Evolutionary conservation across 257 asterid genomes (phyloP).

Genomic region (Solanum habrochaites): DNA sequence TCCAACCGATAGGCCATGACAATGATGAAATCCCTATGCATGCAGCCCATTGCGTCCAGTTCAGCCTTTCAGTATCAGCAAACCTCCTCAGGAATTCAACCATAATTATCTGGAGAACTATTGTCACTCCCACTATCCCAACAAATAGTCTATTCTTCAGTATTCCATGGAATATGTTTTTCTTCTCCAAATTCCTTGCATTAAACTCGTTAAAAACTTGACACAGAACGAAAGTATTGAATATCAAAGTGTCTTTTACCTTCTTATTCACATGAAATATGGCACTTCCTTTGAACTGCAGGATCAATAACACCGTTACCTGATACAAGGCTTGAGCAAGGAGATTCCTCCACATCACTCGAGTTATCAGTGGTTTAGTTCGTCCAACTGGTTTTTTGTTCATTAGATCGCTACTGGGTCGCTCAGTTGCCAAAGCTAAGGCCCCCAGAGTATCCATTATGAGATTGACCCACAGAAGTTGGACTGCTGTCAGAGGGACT

Average conservation of each 20-base stretch:
- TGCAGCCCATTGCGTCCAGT: slow-evolving; percentile 47
- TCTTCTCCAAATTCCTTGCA: slow-evolving; percentile 45
- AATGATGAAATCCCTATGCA: slow-evolving; percentile 39
- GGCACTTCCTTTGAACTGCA: slow-evolving; percentile 21
- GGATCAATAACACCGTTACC: slow-evolving; percentile 6
- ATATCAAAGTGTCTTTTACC: slow-evolving; percentile 38
- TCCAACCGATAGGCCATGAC: slow-evolving; percentile 46
- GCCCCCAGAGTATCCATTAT: slow-evolving; percentile 52
- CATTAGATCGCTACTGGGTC: slow-evolving; percentile 20
- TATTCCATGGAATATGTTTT: slow-evolving; percentile 47
- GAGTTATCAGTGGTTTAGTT: slow-evolving; percentile 22
- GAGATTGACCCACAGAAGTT: slow-evolving; percentile 34
- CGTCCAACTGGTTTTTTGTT: slow-evolving; percentile 23
- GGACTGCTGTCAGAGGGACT: slow-evolving; percentile 15
- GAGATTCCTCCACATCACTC: slow-evolving; percentile 35
- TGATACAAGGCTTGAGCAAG: slow-evolving; percentile 26
- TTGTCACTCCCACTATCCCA: slow-evolving; percentile 43
- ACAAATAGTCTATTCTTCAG: slow-evolving; percentile 35
- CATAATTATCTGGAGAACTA: slow-evolving; percentile 47
- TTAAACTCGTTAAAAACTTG: slow-evolving; percentile 57
- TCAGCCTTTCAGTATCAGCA: slow-evolving; percentile 50
- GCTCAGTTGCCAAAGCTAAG: slow-evolving; percentile 32
- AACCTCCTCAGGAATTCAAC: slow-evolving; percentile 54
- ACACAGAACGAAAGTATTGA: slow-evolving; percentile 46
- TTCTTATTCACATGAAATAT: slow-evolving; percentile 5